These are phyloP conservation scores for Candida glucosophila DNA, from an alignment of 1,139 yeast species.

Conservation along the genomic window DNA sequence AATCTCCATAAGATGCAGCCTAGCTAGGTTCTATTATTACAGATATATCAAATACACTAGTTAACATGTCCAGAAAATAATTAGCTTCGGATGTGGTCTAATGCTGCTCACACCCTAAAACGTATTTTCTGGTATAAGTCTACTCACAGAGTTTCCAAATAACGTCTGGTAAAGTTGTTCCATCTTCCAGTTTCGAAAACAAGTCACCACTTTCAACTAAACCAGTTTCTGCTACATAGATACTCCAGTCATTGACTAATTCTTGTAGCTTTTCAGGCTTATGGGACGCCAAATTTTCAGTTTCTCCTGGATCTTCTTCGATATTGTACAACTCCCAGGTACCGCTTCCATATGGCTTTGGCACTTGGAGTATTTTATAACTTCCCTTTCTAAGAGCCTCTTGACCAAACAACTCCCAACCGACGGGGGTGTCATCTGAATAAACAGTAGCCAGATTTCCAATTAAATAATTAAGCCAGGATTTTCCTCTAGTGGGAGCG, in stretches of 20 bases:
- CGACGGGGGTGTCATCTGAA: conserved; percentile 39
- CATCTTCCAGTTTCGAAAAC: too few relatives aligned
- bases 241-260: conserved; percentile 40
- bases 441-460: conserved; percentile 23
- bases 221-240: conserved; percentile 48
- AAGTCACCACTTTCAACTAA: conserved; percentile 37
- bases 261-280: conserved; percentile 26
- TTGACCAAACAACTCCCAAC: conserved; percentile 52
- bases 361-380: conserved; percentile 41
- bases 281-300: conserved; percentile 25
- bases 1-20: too few relatives aligned
- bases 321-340: conserved; percentile 44
- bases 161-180: too few relatives aligned
- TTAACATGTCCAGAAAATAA: too few relatives aligned
- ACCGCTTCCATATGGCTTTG: conserved; percentile 40
- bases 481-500: conserved; percentile 30
- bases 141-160: too few relatives aligned
- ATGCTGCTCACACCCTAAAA: too few relatives aligned
- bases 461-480: conserved; percentile 27
- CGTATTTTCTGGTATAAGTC: too few relatives aligned
- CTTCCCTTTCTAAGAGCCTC: conserved; percentile 46
- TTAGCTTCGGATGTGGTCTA: too few relatives aligned
- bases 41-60: too few relatives aligned
- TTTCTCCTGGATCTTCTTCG: conserved; percentile 40
- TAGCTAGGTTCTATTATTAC: too few relatives aligned